Base-by-base conservation (phyloP, 345 rosid species). In the Arabidopsis suecica region DNA sequence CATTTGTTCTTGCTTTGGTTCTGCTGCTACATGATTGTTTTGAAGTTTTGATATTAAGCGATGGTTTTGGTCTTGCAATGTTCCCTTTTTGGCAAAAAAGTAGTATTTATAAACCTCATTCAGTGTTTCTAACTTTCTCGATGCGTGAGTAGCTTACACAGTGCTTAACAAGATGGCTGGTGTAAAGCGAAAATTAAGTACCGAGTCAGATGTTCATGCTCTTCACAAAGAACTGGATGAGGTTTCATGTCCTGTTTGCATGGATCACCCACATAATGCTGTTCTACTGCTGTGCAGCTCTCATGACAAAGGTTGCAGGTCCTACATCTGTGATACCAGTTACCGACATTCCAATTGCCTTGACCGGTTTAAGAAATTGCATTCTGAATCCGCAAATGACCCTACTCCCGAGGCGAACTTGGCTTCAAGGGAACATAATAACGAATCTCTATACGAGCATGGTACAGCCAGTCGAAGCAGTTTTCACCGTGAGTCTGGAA, bases 191-290 rank as follows among this genome's bases (percentile, higher is more conserved):
- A 91, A 90, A 85, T 67, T 79, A 77, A 73, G 74, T 87, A 77
- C 84, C 78, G 96, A 85, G 78, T 86, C 93, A 59, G 97, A 93
- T 83, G 84, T 58, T 75, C 81, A 45, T 81, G 83, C 86, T 80
- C 81, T 86, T 76, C 90, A 89, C 79, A 88, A 87, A 84, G 93
- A 87, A 80, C 80, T 89, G 87, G 98, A 89, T 83, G 97, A 91
- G 84, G 86, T 91, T 75, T 88, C 85, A 63, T 93, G 98, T 74
- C 89, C 98, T 78, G 92, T 93, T 82, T 93, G 98, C 88, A 93
- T 91, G 96, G 98, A 93, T 80, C 93, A 91, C 80, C 97, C 98
- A 59, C 98, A 93, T 84, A 93, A 91, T 87, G 97, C 93, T 84
- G 93, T 93, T 81, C 90, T 91, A 63, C 88, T 93, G 73, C 82